Percentiles rank a stretch among this genome's conserved stretches.
phyloP scores from a whole-genome alignment of 176 grass and related monocot genomes.

The Phoenix dactylifera region DNA sequence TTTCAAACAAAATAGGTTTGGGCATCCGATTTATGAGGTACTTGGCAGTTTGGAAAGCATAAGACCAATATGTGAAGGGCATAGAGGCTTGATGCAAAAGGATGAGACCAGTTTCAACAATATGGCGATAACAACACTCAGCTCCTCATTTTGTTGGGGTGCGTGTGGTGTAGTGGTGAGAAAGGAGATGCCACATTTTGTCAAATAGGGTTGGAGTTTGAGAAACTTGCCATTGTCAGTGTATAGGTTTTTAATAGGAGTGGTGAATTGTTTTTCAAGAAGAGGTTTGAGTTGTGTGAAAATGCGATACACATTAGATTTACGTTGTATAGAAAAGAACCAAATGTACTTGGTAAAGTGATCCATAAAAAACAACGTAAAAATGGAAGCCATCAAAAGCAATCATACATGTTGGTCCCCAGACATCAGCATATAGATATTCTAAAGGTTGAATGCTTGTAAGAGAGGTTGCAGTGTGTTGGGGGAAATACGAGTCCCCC shows the following conservation, averaged over 20 bases:
- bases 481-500: no score
- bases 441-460: no score
- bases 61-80: not conserved
- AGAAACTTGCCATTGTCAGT: not conserved
- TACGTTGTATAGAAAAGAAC: no score
- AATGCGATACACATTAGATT: no score
- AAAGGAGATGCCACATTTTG: no score
- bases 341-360: no score
- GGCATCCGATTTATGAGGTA: not conserved
- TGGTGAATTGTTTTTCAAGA: not conserved
- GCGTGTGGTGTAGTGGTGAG: not conserved
- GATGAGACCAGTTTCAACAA: not conserved
- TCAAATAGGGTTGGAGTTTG: no score
- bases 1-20: not conserved
- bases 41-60: not conserved
- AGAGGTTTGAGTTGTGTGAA: not conserved
- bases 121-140: not conserved
- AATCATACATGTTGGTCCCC: no score
- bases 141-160: not conserved
- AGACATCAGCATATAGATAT: no score
- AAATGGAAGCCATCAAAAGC: no score
- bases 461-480: no score
- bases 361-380: no score
- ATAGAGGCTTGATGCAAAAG: not conserved
- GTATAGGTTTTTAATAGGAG: not conserved